Base-by-base conservation (phyloP, 352 stramenopile genomes). In the Blastocystis sp. region DNA sequence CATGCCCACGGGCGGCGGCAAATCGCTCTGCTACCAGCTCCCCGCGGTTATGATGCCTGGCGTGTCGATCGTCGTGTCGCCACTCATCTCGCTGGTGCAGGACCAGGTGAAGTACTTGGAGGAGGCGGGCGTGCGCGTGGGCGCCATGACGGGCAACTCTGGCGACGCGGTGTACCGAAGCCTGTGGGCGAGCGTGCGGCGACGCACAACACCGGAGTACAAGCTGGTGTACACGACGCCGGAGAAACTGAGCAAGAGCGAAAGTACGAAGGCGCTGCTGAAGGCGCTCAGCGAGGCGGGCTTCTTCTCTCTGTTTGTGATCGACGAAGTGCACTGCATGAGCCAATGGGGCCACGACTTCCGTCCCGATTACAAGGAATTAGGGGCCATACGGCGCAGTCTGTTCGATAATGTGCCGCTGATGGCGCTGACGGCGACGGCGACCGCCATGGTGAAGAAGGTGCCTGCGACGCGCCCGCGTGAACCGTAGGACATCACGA, bases 1-100 rank as follows among this genome's bases (percentile, higher is more conserved):
- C 19, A 93, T 98, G 34, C 95, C 97, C 3, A 99, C 97, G 11
- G 97, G 97, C 38, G 95, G 95, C 28, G 97, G 97, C 84, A 99
- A 99, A 90, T 98, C 94, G 52, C 92, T 99, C 1, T 98, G 95
- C 88, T 99, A 99, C 90, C 95, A 98, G 69, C 93, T 98, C 28
- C 96, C 94, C 10, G 93, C 94, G 48, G 80, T 93, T 42, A 80
- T 97, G 9, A 91, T 77, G 34, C 91, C 92, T 1, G 95, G 95
- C 9, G 91, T 97, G 4, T 96, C 94, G 1, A 89, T 98, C 57
- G 94, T 98, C 3, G 93, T 98, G 24, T 97, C 93, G 6, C 95
- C 95, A 10, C 91, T 98, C 7, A 93, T 98, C 40, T 94, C 94
- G 38, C 91, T 98, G 52, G 97, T 98, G 93, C 93, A 96, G 77